Conservation (phyloP, 2,329 filamentous ascomycete genomes). For the Aureobasidium sp. region DNA sequence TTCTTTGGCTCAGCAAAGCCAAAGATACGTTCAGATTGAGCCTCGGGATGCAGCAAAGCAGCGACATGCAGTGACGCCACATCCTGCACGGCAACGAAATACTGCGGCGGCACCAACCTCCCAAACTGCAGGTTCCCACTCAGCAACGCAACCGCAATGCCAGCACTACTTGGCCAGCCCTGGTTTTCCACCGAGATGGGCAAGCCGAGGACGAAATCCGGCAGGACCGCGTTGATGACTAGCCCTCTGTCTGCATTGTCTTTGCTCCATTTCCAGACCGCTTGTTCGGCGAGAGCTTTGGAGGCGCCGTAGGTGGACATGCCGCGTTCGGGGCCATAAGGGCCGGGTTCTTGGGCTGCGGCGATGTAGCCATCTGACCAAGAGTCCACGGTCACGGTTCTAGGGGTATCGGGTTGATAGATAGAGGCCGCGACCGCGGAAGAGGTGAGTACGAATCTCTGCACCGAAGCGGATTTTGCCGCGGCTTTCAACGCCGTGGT, state of each 20-base stretch:
- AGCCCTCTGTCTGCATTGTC: not conserved
- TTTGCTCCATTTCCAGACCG: not conserved
- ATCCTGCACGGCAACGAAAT: conserved; percentile 45
- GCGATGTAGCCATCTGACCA: not conserved
- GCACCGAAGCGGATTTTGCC: not conserved
- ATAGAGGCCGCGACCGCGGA: not conserved
- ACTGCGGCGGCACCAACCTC: conserved; percentile 19
- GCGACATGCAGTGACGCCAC: conserved; percentile 47
- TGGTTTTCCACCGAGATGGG: conserved; percentile 18
- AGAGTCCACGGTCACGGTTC: not conserved
- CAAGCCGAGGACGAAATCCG: conserved; percentile 24
- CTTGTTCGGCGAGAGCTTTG: conserved; percentile 6
- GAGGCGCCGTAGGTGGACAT: not conserved
- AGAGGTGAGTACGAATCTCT: conserved; percentile 9
- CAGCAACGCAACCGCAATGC: conserved; percentile 16
- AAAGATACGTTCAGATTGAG: conserved; percentile 48
- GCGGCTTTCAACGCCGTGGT: not conserved
- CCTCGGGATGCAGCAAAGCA: conserved; percentile 41
- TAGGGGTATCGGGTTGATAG: not conserved
- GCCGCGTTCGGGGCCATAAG: not conserved
- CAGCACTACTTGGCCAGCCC: conserved; percentile 14
- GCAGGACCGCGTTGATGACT: not conserved
- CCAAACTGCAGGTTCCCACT: conserved; percentile 17
- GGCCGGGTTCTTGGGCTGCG: not conserved
- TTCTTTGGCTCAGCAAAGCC: conserved; percentile 44